Evolutionary conservation across 768 basidiomycete genomes (phyloP).

Genomic region (Tremella mesenterica): DNA sequence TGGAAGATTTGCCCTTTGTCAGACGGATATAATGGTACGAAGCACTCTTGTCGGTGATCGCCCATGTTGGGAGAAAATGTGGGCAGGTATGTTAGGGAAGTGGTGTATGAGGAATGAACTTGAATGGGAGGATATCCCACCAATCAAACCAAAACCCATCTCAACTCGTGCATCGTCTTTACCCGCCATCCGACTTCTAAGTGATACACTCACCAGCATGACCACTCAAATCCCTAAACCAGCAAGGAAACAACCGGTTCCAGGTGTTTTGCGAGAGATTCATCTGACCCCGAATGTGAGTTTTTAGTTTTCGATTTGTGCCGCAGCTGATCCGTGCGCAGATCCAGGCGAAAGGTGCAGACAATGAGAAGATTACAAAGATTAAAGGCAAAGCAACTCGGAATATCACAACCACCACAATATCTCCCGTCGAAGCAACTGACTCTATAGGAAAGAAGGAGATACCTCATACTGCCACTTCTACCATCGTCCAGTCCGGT

Average conservation of each 20-base stretch:
- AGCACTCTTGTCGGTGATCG: conserved; percentile 3
- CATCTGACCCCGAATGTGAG: conserved; percentile 19
- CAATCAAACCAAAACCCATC: not conserved
- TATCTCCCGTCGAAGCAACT: not conserved
- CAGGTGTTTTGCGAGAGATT: conserved; percentile 19
- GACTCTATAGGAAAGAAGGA: too few relatives aligned
- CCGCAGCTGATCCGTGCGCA: too few relatives aligned
- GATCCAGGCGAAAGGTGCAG: too few relatives aligned
- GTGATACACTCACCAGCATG: not conserved
- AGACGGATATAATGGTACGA: conserved; percentile 12
- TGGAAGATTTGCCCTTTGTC: conserved; percentile 17
- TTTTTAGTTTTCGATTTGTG: too few relatives aligned
- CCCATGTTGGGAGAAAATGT: conserved; percentile 32
- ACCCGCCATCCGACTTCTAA: not conserved
- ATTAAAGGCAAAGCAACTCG: not conserved
- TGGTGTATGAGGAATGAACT: conserved; percentile 27
- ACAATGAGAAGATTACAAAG: not conserved
- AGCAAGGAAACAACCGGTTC: not conserved
- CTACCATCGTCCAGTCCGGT: too few relatives aligned
- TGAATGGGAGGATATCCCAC: conserved; percentile 23
- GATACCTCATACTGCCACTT: too few relatives aligned
- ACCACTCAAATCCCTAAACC: not conserved
- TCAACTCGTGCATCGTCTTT: too few relatives aligned
- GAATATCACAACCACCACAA: not conserved
- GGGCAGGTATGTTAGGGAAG: conserved; percentile 23